phyloP scores from a whole-genome alignment of 1,139 yeast species.

The Diutina neorugosa region DNA sequence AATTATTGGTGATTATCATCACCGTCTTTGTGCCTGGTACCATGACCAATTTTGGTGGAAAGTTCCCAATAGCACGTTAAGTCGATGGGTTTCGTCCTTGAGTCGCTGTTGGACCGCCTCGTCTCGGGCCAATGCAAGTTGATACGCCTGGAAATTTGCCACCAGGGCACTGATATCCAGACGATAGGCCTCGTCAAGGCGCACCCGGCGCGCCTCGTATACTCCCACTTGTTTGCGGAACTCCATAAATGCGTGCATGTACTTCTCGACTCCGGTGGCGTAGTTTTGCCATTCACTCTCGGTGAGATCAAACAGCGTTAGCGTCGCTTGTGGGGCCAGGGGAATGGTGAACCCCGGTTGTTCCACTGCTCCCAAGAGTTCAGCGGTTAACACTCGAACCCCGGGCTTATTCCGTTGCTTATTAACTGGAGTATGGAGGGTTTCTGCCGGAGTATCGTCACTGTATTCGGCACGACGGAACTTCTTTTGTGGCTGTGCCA shows the following conservation, averaged over 20 bases:
- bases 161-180: conserved; percentile 1
- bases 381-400: background rate
- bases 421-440: background rate
- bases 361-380: background rate
- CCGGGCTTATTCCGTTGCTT: background rate
- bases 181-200: background rate
- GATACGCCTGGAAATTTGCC: background rate
- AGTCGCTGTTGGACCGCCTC: background rate
- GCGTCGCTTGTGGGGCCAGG: background rate
- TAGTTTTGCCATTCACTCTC: background rate
- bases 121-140: background rate
- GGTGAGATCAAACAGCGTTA: background rate
- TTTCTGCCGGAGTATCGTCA: background rate
- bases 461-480: background rate
- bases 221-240: background rate
- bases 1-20: too few relatives aligned
- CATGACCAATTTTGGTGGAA: background rate
- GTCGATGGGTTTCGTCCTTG: background rate
- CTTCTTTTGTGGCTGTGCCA: too few relatives aligned
- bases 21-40: background rate
- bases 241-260: background rate
- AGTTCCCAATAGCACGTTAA: background rate
- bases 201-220: background rate
- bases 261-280: background rate
- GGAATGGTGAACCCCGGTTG: background rate